Evolutionary conservation across 176 grass and related monocot genomes (phyloP).

Genomic region (Dactylis glomerata): DNA sequence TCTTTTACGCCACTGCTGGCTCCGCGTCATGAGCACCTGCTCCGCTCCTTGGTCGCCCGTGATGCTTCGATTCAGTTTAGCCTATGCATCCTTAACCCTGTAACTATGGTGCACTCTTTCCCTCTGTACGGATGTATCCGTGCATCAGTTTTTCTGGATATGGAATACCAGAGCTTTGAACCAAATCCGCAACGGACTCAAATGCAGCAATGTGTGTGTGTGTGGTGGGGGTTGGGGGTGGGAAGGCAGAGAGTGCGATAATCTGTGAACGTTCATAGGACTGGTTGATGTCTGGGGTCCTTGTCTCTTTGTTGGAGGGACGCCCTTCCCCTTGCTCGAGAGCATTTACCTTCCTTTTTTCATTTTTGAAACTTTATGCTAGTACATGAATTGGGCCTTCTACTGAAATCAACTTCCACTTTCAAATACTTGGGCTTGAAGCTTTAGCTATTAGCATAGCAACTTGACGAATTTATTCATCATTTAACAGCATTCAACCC

Average conservation of each 20-base stretch:
- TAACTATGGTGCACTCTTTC: neutral
- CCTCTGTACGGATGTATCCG: neutral
- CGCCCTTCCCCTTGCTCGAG: neutral
- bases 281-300: neutral
- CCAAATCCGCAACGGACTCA: neutral
- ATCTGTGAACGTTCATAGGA: neutral
- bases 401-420: neutral
- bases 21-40: neutral
- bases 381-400: neutral
- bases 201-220: neutral
- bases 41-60: neutral
- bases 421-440: neutral
- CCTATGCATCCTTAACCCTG: neutral
- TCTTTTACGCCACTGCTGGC: slow-evolving; percentile 49
- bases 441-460: neutral
- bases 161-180: neutral
- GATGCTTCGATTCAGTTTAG: neutral
- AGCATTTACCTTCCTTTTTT: neutral
- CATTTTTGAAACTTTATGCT: neutral
- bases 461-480: neutral
- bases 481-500: too few relatives aligned
- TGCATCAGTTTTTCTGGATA: neutral
- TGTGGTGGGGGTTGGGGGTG: neutral
- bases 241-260: too few relatives aligned
- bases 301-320: neutral